A percentile compares a stretch with the other conserved stretches of the same genome.
phyloP scores from a whole-genome alignment of 1,284 basidiomycete genomes.

The Naganishia cerealis region DNA sequence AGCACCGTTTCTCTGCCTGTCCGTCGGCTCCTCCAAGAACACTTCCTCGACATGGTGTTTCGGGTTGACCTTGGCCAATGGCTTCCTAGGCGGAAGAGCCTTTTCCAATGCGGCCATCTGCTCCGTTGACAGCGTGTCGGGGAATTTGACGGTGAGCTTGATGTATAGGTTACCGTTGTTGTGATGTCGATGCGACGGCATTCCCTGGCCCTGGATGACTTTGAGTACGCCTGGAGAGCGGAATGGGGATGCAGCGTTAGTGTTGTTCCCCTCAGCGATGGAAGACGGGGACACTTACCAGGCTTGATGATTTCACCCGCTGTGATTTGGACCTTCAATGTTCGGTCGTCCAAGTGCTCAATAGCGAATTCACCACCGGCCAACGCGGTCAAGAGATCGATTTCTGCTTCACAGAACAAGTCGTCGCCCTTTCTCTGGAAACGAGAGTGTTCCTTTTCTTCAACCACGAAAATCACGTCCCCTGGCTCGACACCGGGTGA shows the following conservation, averaged over 20 bases:
- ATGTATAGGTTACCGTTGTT: conserved; percentile 92
- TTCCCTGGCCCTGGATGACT: conserved; percentile 89
- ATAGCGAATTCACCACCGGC: conserved; percentile 88
- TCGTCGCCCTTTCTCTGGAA: conserved; percentile 95
- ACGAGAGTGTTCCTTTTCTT: conserved; percentile 87
- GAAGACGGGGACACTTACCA: conserved; percentile 60
- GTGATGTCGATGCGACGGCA: conserved; percentile 98
- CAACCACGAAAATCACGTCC: conserved; percentile 95
- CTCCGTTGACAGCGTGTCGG: conserved; percentile 71
- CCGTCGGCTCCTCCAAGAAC: conserved; percentile 76
- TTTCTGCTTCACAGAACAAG: conserved; percentile 79
- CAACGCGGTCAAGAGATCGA: conserved; percentile 91
- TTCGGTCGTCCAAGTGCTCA: conserved; percentile 90
- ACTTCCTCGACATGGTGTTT: conserved; percentile 79
- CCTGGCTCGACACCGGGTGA: conserved; percentile 85
- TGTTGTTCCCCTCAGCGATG: conserved; percentile 1
- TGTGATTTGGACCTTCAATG: conserved; percentile 76
- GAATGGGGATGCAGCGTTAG: neutral
- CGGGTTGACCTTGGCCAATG: conserved; percentile 69
- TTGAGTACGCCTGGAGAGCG: conserved; percentile 78
- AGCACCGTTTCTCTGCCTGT: conserved; percentile 61
- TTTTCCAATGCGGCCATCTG: conserved; percentile 76
- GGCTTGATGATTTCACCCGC: conserved; percentile 94
- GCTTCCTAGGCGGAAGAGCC: conserved; percentile 77
- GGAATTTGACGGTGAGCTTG: conserved; percentile 85